A percentile compares a stretch with the other conserved stretches of the same genome.
phyloP scores from a whole-genome alignment of 2,329 filamentous ascomycete genomes.

The Arthrobotrys entomopaga region DNA sequence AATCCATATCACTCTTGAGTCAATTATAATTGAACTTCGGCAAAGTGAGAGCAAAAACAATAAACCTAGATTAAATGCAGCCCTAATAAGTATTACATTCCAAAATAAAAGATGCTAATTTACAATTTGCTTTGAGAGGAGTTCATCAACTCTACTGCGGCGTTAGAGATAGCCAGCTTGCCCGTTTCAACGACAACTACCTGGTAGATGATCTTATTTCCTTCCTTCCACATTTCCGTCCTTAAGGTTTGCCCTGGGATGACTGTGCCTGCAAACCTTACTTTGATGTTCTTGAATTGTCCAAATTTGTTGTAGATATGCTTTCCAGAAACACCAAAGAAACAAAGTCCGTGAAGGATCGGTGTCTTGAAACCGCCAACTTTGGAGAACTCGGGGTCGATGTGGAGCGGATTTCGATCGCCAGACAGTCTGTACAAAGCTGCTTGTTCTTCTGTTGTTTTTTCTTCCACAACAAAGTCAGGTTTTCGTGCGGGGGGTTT shows the following conservation, averaged over 20 bases:
- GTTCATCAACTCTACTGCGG: constrained; percentile 77
- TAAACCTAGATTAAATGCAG: neutral
- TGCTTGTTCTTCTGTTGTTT: constrained; percentile 89
- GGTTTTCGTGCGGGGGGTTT: constrained; percentile 79
- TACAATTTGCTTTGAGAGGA: constrained; percentile 67
- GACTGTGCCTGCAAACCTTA: constrained; percentile 86
- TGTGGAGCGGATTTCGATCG: constrained; percentile 95
- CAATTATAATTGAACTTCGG: too few species aligned
- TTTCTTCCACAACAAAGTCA: constrained; percentile 84
- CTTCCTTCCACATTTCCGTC: constrained; percentile 95
- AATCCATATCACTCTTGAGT: neutral
- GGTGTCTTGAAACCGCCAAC: constrained; percentile 93
- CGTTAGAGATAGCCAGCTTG: constrained; percentile 84
- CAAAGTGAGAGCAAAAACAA: too few species aligned
- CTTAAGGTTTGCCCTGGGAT: constrained; percentile 87
- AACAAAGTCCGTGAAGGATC: constrained; percentile 97
- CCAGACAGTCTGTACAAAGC: constrained; percentile 92
- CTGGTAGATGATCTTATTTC: constrained; percentile 82
- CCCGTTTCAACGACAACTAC: constrained; percentile 90
- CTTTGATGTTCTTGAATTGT: constrained; percentile 88
- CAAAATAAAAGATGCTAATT: constrained; percentile 16
- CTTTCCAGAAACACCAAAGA: constrained; percentile 90
- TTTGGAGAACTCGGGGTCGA: constrained; percentile 93
- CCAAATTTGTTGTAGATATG: constrained; percentile 87
- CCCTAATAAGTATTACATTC: neutral